Percentiles rank a stretch among this genome's conserved stretches.
Conservation (phyloP, 1,284 basidiomycete species). For the Cryptococcus jaspeensis region DNA sequence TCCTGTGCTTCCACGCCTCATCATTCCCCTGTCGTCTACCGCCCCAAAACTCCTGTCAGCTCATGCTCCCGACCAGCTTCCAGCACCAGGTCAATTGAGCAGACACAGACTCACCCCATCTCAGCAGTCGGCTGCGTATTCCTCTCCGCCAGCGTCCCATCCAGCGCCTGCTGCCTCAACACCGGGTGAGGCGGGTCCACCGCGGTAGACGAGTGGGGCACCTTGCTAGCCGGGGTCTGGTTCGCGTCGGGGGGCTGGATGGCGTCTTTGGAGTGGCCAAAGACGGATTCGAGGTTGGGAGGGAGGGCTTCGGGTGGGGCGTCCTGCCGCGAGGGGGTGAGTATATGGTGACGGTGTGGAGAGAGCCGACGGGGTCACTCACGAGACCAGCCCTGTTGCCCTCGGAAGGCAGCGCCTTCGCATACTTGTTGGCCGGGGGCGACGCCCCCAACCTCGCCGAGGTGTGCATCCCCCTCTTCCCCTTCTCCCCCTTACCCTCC, state of each 20-base stretch:
- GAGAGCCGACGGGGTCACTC: constrained; percentile 6
- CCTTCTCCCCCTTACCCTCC: background rate
- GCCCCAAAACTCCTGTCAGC: background rate
- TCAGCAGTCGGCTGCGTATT: constrained; percentile 34
- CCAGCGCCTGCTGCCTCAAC: constrained; percentile 28
- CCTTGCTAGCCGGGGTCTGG: constrained; percentile 27
- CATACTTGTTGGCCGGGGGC: constrained; percentile 31
- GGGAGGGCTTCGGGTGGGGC: constrained; percentile 33
- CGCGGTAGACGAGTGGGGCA: constrained; percentile 30
- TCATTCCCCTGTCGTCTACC: constrained; percentile 17
- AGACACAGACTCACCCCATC: constrained; percentile 31
- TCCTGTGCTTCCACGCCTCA: constrained; percentile 32
- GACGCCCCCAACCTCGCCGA: background rate
- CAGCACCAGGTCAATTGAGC: too few relatives aligned
- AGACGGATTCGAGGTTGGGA: constrained; percentile 23
- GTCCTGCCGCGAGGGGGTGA: background rate
- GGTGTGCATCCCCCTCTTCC: constrained; percentile 19
- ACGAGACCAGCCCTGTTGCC: constrained; percentile 33
- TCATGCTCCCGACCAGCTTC: too few relatives aligned
- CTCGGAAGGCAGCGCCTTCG: constrained; percentile 26
- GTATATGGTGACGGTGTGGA: background rate
- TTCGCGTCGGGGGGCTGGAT: constrained; percentile 12
- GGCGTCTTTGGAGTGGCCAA: constrained; percentile 14
- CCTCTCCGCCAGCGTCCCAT: constrained; percentile 34
- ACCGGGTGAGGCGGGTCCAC: constrained; percentile 38